A percentile compares a stretch with the other conserved stretches of the same genome.
phyloP scores from a whole-genome alignment of 2,329 filamentous ascomycete species.

The Cladophialophora carrionii region DNA sequence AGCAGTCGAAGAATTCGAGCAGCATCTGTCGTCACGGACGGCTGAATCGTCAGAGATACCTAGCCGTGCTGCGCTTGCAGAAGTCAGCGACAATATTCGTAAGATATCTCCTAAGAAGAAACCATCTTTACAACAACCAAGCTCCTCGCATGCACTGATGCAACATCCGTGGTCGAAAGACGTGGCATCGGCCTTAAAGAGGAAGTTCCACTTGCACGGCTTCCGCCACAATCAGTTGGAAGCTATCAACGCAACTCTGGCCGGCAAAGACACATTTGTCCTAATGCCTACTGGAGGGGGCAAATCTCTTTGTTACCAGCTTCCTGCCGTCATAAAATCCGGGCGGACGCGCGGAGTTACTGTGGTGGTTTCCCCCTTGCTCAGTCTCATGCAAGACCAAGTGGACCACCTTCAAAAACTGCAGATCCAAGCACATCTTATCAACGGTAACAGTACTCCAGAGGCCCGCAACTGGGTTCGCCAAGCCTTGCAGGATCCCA shows the following conservation, averaged over 20 bases:
- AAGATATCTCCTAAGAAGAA: conserved; percentile 36
- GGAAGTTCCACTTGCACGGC: conserved; percentile 79
- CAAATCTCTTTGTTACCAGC: conserved; percentile 94
- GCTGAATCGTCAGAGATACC: neutral
- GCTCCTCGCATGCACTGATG: conserved; percentile 53
- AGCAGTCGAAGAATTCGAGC: conserved; percentile 46
- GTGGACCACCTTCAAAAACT: conserved; percentile 77
- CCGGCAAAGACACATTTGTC: conserved; percentile 87
- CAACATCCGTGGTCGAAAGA: conserved; percentile 81
- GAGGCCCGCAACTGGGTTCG: conserved; percentile 70
- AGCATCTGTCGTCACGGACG: conserved; percentile 31
- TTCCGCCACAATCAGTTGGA: conserved; percentile 92
- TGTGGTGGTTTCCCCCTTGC: conserved; percentile 87
- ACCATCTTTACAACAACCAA: neutral
- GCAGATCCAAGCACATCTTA: conserved; percentile 75
- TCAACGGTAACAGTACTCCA: conserved; percentile 74
- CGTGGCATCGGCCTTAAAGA: conserved; percentile 76
- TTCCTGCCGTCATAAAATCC: conserved; percentile 80
- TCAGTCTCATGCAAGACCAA: conserved; percentile 98
- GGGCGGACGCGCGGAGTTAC: conserved; percentile 86
- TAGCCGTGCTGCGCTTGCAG: conserved; percentile 27
- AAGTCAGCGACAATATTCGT: conserved; percentile 40
- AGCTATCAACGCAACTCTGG: conserved; percentile 90
- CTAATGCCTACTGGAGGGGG: conserved; percentile 98
- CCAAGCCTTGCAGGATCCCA: conserved; percentile 61